Evolutionary conservation across 2,329 filamentous ascomycete genomes (phyloP).

Genomic region (Septoria linicola): DNA sequence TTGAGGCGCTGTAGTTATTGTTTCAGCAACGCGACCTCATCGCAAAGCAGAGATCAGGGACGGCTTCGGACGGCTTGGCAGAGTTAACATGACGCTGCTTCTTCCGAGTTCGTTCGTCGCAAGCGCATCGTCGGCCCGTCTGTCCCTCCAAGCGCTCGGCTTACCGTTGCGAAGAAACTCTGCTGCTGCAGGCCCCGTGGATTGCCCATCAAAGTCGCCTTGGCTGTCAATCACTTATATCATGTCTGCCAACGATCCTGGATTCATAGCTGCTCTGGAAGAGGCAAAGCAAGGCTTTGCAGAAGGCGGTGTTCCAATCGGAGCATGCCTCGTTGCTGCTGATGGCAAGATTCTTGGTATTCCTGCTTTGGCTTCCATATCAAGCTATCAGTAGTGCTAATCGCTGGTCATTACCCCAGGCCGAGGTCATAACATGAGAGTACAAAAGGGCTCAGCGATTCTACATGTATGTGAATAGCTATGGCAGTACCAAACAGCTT

Average conservation of each 20-base stretch:
- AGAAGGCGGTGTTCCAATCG: slow-evolving; percentile 60
- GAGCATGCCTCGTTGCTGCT: slow-evolving; percentile 63
- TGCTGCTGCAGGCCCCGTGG: neutral
- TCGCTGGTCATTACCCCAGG: too few relatives aligned
- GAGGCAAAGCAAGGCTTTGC: slow-evolving; percentile 55
- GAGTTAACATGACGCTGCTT: too few relatives aligned
- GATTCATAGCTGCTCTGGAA: slow-evolving; percentile 58
- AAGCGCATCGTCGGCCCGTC: too few relatives aligned
- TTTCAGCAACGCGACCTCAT: too few relatives aligned
- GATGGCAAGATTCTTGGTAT: slow-evolving; percentile 68
- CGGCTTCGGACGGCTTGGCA: too few relatives aligned
- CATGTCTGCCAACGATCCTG: slow-evolving; percentile 44
- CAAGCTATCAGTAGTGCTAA: too few relatives aligned
- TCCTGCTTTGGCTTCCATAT: too few relatives aligned
- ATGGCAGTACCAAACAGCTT: neutral
- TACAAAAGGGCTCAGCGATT: slow-evolving; percentile 69
- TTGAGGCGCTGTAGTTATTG: too few relatives aligned
- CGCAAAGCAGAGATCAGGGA: too few relatives aligned
- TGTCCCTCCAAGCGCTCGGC: too few relatives aligned
- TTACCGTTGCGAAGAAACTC: too few relatives aligned
- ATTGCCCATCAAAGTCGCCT: slow-evolving; percentile 17
- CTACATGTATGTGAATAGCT: slow-evolving; percentile 58
- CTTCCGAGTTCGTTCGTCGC: too few relatives aligned
- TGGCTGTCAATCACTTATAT: slow-evolving; percentile 1
- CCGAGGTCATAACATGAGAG: slow-evolving; percentile 69